Base-by-base conservation (phyloP, 2,329 filamentous ascomycete genomes). In the Venturia asperata region DNA sequence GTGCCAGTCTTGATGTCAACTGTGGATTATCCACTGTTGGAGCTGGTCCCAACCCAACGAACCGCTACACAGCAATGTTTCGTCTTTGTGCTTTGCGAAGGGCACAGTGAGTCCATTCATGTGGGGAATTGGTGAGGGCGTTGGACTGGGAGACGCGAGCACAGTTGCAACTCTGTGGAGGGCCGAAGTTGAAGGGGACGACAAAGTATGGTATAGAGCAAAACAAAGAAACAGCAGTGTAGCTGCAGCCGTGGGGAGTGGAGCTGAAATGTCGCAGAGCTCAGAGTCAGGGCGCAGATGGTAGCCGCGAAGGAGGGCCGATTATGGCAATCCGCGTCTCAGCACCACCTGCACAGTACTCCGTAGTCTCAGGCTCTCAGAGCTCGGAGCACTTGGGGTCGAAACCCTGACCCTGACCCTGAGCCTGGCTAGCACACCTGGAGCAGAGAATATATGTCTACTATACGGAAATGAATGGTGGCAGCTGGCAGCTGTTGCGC, bases 401-500 rank as follows among this genome's bases (percentile, higher is more conserved):
- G 3, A 52, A 58, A 58, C 52, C 52, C 52, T 58, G 39, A 41
- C 15, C 39, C 39, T 15, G 39, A 41, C 39, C 30, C 39, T 41
- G 52, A 37, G 11, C 52, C 30, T 37, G 19, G 52, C 52, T 58
- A 58, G 52, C 52, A 58, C 52, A 13, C 17, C 19, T n/a, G 52
- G 52, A 58, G 27, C 37, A n/a, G 27, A 58, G 52, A 58, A 37
- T 58, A 58, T 58, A 58, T 37, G 7, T 30, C 15, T 13, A 58
- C 52, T 58, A 37, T 58, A 37, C n/a, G 19, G 52, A 58, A 10
- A 58, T 58, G 27, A 37, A 58, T 58, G 52, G 52, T 58, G 52
- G 27, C 52, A 37, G 52, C 52, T n/a, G 52, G 27, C 52, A 37
- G 52, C 52, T n/a, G 52, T 58, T 58, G 52, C 52, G 52, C 30